A percentile compares a stretch with the other conserved stretches of the same genome.
Evolutionary conservation across 352 stramenopile genomes (phyloP).

Genomic region (Pythium aquatile): DNA sequence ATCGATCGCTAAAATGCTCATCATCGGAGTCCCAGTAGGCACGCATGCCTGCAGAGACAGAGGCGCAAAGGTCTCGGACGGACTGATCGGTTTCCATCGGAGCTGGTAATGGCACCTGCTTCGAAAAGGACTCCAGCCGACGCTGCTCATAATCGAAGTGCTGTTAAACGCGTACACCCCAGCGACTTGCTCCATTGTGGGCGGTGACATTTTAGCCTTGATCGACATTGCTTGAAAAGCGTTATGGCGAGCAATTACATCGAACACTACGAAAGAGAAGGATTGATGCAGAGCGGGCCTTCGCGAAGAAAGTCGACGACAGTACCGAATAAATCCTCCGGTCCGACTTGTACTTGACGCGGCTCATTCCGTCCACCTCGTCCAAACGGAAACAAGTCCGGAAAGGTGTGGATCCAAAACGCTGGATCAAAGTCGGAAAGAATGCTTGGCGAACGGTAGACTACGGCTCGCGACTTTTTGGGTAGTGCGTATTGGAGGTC

Average conservation of each 20-base stretch:
- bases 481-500: background rate
- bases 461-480: background rate
- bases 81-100: too few species aligned
- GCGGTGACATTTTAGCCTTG: constrained; percentile 12
- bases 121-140: background rate
- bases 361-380: constrained; percentile 24
- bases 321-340: constrained; percentile 2
- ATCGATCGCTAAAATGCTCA: background rate
- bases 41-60: constrained; percentile 3
- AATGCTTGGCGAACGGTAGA: constrained; percentile 24
- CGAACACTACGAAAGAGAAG: constrained; percentile 12
- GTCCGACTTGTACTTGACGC: constrained; percentile 8
- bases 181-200: background rate
- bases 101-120: background rate
- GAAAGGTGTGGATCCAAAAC: constrained; percentile 22
- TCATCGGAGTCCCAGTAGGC: constrained; percentile 14
- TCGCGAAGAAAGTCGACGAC: constrained; percentile 1
- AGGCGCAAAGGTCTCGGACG: too few species aligned
- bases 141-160: too few species aligned
- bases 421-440: constrained; percentile 25
- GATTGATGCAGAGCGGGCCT: background rate
- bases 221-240: constrained; percentile 1
- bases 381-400: constrained; percentile 28
- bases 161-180: too few species aligned
- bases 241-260: constrained; percentile 12